Base-by-base conservation (phyloP, 306 rosid genomes). In the Heteromeles arbutifolia region DNA sequence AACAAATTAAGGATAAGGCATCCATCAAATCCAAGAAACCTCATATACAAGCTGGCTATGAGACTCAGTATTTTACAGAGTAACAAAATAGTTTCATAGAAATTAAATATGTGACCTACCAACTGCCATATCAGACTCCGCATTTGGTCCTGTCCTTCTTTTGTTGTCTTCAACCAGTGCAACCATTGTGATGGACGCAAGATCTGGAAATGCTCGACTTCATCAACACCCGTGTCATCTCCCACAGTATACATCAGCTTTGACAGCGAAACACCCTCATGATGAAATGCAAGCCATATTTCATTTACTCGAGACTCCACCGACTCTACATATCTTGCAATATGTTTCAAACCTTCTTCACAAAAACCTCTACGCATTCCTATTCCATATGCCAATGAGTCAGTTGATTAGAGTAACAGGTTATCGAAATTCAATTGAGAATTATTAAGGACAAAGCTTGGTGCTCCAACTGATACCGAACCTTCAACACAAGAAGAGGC, bases 101-200 rank as follows among this genome's bases (percentile, higher is more conserved):
- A 37, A 39, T 59, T 17, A 25, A 25, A 59, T 56, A 39, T 29
- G 12, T 64, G 70, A 76, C 92, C 56, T 86, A 94, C 97, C 98
- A 94, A 80, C 82, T 94, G 98, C 94, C 95, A 88, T 80, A 92
- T 81, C 79, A 94, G 87, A 79, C 74, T 86, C 76, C 96, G 87
- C 96, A 88, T 90, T 85, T 92, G 90, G 82, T 85, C 89, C 78
- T 86, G 89, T 83, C 98, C 98, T 82, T n/a, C n/a, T n/a, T 90
- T 91, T 84, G 98, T 88, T 26, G 93, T 92, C 87, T 92, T 94
- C 85, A 94, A 85, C 97, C 98, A 92, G 83, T 86, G 96, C 98
- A 97, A 94, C 97, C 98, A 94, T 75, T 94, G 92, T 26, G 98
- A 94, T 74, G 96, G 96, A 58, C 65, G 90, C 44, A 94, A 76